Percentiles rank a stretch among this genome's conserved stretches.
Conservation (phyloP, 2,329 filamentous ascomycete genomes). For the Beauveria caledonica region DNA sequence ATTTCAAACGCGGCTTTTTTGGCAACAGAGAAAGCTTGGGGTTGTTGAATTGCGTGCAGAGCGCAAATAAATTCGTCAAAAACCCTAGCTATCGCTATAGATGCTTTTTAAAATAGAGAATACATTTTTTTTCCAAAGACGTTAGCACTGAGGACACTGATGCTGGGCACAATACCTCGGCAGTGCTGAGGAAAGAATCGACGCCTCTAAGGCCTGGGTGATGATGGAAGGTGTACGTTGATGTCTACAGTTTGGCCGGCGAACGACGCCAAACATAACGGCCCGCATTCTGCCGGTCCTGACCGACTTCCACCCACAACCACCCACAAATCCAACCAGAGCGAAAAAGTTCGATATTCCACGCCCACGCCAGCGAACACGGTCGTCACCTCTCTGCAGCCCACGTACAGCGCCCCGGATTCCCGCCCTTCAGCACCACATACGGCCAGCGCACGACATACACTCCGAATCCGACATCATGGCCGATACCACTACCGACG, state of each 20-base stretch:
- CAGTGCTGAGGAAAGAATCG: slow-evolving; percentile 2
- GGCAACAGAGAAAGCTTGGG: slow-evolving; percentile 10
- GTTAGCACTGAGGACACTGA: slow-evolving; percentile 9
- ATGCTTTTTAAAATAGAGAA: slow-evolving; percentile 10
- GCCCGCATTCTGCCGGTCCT: slow-evolving; percentile 25
- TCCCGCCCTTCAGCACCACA: slow-evolving; percentile 17
- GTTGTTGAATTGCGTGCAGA: slow-evolving; percentile 12
- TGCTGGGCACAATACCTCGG: slow-evolving; percentile 11
- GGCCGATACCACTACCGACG: slow-evolving; percentile 55
- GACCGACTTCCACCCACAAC: slow-evolving; percentile 35
- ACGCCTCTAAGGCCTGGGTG: background rate
- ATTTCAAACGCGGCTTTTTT: slow-evolving; percentile 1
- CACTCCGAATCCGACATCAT: slow-evolving; percentile 34
- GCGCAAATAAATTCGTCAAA: slow-evolving; percentile 13
- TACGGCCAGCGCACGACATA: slow-evolving; percentile 19
- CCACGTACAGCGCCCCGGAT: slow-evolving; percentile 19
- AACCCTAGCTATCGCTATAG: slow-evolving; percentile 13
- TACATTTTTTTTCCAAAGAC: slow-evolving; percentile 11
- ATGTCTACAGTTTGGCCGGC: background rate
- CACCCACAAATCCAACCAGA: slow-evolving; percentile 33
- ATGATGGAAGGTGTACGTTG: slow-evolving; percentile 9
- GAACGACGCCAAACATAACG: background rate
- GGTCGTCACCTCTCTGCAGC: slow-evolving; percentile 15
- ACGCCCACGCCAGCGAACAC: slow-evolving; percentile 16
- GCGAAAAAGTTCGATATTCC: slow-evolving; percentile 36